Conservation (phyloP, 2,329 filamentous ascomycete genomes). For the Penicillium rolfsii region DNA sequence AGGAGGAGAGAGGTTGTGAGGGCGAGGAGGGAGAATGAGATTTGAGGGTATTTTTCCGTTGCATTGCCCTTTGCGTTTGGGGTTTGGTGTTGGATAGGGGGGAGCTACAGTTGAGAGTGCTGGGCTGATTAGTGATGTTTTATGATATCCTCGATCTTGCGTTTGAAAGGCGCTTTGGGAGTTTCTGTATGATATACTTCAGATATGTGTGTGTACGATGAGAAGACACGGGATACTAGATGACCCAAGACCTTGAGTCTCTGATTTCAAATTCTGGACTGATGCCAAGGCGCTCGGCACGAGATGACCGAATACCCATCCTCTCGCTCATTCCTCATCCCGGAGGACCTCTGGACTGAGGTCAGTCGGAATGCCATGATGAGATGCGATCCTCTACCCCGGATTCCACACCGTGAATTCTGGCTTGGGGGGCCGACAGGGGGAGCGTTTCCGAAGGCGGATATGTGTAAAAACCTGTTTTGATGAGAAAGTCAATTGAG, state of each 20-base stretch:
- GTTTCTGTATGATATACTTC: background rate
- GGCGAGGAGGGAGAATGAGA: constrained; percentile 56
- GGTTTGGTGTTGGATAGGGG: background rate
- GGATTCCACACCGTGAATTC: background rate
- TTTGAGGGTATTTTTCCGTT: constrained; percentile 17
- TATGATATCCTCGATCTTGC: background rate
- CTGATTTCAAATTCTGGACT: background rate
- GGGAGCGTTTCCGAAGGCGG: background rate
- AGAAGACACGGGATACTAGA: background rate
- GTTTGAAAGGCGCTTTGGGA: background rate
- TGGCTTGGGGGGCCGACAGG: constrained; percentile 1
- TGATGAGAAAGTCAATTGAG: background rate
- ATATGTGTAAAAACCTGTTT: background rate
- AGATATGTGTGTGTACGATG: no score
- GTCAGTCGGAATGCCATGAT: background rate
- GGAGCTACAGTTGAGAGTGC: background rate
- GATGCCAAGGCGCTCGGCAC: background rate
- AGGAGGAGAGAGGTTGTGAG: constrained; percentile 64
- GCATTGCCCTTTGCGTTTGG: constrained; percentile 21
- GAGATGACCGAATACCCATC: no score
- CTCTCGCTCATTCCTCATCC: background rate
- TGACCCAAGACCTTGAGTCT: background rate
- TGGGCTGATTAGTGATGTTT: background rate
- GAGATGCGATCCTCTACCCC: background rate
- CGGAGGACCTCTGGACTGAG: background rate